A percentile compares a stretch with the other conserved stretches of the same genome.
These are phyloP conservation scores for Sistotremastrum niveocremeum DNA, from an alignment of 768 basidiomycete genomes.

Conservation along the genomic window DNA sequence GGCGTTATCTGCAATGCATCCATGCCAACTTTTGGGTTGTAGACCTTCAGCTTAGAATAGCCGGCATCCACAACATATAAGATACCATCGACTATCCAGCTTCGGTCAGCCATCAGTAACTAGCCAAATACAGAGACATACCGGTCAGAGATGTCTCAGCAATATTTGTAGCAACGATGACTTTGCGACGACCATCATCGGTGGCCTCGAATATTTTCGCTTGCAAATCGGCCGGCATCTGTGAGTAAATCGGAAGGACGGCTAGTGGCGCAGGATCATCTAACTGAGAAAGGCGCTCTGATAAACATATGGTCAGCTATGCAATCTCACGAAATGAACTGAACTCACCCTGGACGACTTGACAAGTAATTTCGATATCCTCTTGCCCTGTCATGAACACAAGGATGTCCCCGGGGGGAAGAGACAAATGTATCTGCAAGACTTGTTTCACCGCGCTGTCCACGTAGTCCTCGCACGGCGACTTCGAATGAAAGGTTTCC, in stretches of 20 bases:
- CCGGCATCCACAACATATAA: slow-evolving; percentile 94
- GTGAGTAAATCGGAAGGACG: slow-evolving; percentile 96
- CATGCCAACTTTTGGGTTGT: slow-evolving; percentile 99
- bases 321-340: not conserved
- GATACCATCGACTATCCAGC: slow-evolving; percentile 77
- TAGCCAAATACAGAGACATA: slow-evolving; percentile 15
- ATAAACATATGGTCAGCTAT: not conserved
- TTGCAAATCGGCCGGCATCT: slow-evolving; percentile 98
- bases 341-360: slow-evolving; percentile 70
- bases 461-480: slow-evolving; percentile 98
- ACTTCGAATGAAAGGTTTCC: slow-evolving; percentile 90
- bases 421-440: slow-evolving; percentile 87
- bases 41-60: slow-evolving; percentile 95
- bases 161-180: slow-evolving; percentile 97
- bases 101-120: slow-evolving; percentile 4
- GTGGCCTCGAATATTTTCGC: slow-evolving; percentile 97
- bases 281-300: slow-evolving; percentile 86
- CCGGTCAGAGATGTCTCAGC: slow-evolving; percentile 96
- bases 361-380: slow-evolving; percentile 95
- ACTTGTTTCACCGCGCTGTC: slow-evolving; percentile 98
- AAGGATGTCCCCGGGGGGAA: slow-evolving; percentile 86
- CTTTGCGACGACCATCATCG: slow-evolving; percentile 85
- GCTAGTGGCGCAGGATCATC: slow-evolving; percentile 80
- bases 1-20: slow-evolving; percentile 98
- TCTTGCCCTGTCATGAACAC: slow-evolving; percentile 99